These are phyloP conservation scores for Flaveria trinervia DNA, from an alignment of 129 eudicot genomes.

Conservation along the genomic window DNA sequence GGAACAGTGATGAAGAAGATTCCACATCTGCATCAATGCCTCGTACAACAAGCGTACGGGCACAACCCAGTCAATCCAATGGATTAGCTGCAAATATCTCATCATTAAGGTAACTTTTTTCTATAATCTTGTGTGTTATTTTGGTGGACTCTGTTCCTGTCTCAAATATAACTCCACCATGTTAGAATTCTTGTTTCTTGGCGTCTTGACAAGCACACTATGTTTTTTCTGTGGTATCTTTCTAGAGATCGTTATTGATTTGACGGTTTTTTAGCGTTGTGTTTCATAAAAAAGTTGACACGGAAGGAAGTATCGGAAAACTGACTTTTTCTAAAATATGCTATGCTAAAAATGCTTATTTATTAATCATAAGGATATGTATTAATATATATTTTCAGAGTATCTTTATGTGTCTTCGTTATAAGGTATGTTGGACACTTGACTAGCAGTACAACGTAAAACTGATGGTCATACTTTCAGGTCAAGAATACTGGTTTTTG, in stretches of 20 bases:
- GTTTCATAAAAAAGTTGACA: neutral
- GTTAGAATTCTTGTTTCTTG: neutral
- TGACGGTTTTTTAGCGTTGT: neutral
- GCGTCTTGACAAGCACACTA: neutral
- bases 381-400: neutral
- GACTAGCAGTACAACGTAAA: neutral
- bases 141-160: neutral
- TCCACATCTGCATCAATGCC: conserved; percentile 62
- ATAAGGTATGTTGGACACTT: neutral
- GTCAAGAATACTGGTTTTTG: neutral
- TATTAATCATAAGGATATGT: neutral
- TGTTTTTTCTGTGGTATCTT: neutral
- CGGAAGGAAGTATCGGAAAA: neutral
- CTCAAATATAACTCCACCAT: neutral
- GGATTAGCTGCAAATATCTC: conserved; percentile 53
- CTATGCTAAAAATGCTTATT: conserved; percentile 1
- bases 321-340: neutral
- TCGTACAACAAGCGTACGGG: conserved; percentile 41
- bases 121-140: conserved; percentile 1
- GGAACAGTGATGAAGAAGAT: conserved; percentile 92
- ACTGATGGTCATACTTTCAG: neutral
- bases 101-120: conserved; percentile 54
- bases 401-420: neutral
- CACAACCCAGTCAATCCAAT: conserved; percentile 58
- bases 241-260: neutral